Evolutionary conservation across 768 basidiomycete species (phyloP).

Genomic region (Pleurotus tuber-regium): DNA sequence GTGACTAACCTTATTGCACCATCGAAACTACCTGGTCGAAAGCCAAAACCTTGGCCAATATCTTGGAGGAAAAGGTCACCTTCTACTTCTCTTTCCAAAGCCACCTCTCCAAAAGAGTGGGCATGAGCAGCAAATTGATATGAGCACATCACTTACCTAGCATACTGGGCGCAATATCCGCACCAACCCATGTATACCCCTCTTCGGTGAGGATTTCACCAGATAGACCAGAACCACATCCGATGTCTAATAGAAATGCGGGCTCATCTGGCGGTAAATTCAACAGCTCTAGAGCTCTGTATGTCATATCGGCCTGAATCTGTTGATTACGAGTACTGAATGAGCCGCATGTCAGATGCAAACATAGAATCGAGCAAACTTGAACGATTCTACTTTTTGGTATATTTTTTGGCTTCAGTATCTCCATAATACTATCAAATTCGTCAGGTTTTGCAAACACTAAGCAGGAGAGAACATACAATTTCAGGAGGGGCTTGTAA

Average conservation of each 20-base stretch:
- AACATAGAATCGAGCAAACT: conserved; percentile 11
- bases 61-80: conserved; percentile 97
- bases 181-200: conserved; percentile 90
- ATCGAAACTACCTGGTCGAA: conserved; percentile 95
- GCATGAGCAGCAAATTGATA: background rate
- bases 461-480: conserved; percentile 42
- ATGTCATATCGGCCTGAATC: conserved; percentile 97
- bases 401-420: conserved; percentile 93
- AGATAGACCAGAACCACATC: conserved; percentile 94
- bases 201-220: conserved; percentile 96
- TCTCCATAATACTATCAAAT: conserved; percentile 92
- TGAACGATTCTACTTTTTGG: conserved; percentile 67
- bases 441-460: background rate
- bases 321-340: conserved; percentile 90
- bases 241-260: conserved; percentile 89
- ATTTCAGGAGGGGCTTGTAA: conserved; percentile 89
- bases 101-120: conserved; percentile 65
- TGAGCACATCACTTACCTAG: conserved; percentile 60
- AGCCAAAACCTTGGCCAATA: conserved; percentile 97
- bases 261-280: conserved; percentile 78
- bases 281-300: conserved; percentile 89
- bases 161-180: conserved; percentile 97
- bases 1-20: conserved; percentile 85
- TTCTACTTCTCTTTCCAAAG: conserved; percentile 91
- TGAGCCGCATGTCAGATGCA: conserved; percentile 1